phyloP scores from a whole-genome alignment of 1,139 yeast genomes.

The Saccharomyces pastorianus region DNA sequence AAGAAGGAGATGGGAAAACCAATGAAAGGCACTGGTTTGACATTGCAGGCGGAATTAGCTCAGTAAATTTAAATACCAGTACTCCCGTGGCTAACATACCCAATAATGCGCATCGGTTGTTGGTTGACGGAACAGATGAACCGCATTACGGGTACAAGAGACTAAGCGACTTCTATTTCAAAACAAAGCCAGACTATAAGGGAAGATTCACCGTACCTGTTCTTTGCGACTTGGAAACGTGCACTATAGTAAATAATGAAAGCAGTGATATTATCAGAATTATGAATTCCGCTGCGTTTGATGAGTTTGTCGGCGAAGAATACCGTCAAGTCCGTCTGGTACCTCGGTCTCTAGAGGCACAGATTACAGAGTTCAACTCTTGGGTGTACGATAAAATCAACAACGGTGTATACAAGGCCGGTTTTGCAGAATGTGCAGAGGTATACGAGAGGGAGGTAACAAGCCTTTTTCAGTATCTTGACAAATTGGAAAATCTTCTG shows the following conservation, averaged over 20 bases:
- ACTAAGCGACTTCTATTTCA: slow-evolving; percentile 62
- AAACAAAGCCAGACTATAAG: slow-evolving; percentile 63
- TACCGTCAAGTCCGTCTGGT: slow-evolving; percentile 39
- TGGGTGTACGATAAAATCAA: slow-evolving; percentile 83
- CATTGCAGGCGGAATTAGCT: slow-evolving; percentile 22
- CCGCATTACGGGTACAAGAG: slow-evolving; percentile 54
- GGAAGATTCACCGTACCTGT: slow-evolving; percentile 91
- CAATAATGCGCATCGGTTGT: slow-evolving; percentile 19
- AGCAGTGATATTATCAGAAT: slow-evolving; percentile 83
- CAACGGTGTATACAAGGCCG: slow-evolving; percentile 91
- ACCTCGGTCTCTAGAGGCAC: slow-evolving; percentile 44
- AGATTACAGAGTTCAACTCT: slow-evolving; percentile 68
- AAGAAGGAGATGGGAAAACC: slow-evolving; percentile 27
- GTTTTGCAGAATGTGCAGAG: slow-evolving; percentile 79
- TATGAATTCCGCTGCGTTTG: slow-evolving; percentile 60
- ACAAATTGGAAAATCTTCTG: background rate
- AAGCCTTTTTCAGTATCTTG: background rate
- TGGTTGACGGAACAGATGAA: slow-evolving; percentile 46
- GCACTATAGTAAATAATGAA: slow-evolving; percentile 84
- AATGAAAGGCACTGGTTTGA: slow-evolving; percentile 32
- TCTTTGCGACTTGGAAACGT: slow-evolving; percentile 76
- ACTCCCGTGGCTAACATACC: slow-evolving; percentile 13
- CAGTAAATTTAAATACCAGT: slow-evolving; percentile 11
- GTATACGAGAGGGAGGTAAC: slow-evolving; percentile 50
- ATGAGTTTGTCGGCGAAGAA: slow-evolving; percentile 34